Conservation (phyloP, 1,284 basidiomycete genomes). For the Somion occarium region DNA sequence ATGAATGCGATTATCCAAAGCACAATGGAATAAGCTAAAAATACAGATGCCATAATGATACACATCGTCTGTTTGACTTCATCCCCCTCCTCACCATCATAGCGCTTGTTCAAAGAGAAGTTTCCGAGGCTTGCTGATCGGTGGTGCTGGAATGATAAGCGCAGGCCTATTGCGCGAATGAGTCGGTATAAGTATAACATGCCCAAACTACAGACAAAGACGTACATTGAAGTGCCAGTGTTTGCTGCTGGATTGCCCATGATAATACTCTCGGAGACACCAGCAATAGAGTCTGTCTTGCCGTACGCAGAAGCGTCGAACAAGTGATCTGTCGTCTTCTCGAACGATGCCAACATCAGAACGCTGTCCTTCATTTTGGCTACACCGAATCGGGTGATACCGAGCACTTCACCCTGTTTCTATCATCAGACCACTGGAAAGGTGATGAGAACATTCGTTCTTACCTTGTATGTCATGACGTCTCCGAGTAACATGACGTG, state of each 20-base stretch:
- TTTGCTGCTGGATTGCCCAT: slow-evolving; percentile 98
- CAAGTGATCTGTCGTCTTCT: slow-evolving; percentile 98
- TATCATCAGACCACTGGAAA: background rate
- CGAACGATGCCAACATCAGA: slow-evolving; percentile 98
- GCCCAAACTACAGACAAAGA: slow-evolving; percentile 13
- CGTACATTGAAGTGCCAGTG: slow-evolving; percentile 92
- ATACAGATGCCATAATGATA: background rate
- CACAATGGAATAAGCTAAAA: background rate
- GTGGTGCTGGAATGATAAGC: slow-evolving; percentile 49
- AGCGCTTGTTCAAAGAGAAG: slow-evolving; percentile 55
- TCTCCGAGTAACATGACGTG: slow-evolving; percentile 99
- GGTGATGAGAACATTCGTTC: slow-evolving; percentile 5
- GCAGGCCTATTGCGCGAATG: slow-evolving; percentile 40
- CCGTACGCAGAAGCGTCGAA: slow-evolving; percentile 98
- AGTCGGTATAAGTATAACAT: background rate
- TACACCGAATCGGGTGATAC: slow-evolving; percentile 99
- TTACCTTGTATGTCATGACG: slow-evolving; percentile 97
- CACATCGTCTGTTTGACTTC: background rate
- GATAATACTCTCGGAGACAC: slow-evolving; percentile 99
- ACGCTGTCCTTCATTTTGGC: slow-evolving; percentile 99
- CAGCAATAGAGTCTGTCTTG: slow-evolving; percentile 92
- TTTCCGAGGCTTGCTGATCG: slow-evolving; percentile 46
- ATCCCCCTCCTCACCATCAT: slow-evolving; percentile 13
- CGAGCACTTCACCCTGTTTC: slow-evolving; percentile 90
- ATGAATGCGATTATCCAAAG: too few relatives aligned